phyloP scores from a whole-genome alignment of 1,284 basidiomycete species.

The Vanrija sp. region DNA sequence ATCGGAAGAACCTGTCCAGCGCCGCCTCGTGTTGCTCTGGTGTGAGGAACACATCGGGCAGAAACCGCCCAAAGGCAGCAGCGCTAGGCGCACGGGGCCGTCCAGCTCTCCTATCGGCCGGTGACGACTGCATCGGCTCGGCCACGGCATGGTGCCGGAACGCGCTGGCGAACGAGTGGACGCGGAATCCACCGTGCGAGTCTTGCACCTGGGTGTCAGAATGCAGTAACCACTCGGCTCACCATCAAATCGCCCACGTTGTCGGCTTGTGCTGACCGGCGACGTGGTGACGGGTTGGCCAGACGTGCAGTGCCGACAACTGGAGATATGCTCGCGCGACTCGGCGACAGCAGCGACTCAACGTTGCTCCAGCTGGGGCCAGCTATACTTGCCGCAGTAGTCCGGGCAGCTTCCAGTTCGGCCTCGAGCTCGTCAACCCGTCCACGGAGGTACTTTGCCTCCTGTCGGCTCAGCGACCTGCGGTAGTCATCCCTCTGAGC shows the following conservation, averaged over 20 bases:
- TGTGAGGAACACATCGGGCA: conserved; percentile 18
- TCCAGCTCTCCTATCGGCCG: too few species aligned
- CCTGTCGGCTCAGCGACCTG: conserved; percentile 24
- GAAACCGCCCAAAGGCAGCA: conserved; percentile 1
- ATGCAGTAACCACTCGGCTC: background rate
- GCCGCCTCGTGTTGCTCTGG: conserved; percentile 21
- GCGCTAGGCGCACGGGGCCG: background rate
- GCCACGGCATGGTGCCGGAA: conserved; percentile 4
- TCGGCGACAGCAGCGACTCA: background rate
- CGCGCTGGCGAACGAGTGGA: conserved; percentile 14
- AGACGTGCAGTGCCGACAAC: too few species aligned
- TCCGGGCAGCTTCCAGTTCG: background rate
- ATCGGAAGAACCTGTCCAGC: conserved; percentile 31
- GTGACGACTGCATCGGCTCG: background rate
- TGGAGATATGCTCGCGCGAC: too few species aligned
- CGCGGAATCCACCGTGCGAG: conserved; percentile 11
- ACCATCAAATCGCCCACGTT: conserved; percentile 7
- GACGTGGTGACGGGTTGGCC: too few species aligned
- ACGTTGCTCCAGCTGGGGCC: background rate
- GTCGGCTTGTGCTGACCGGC: background rate
- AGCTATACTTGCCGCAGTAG: too few species aligned
- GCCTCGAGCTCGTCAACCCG: conserved; percentile 26
- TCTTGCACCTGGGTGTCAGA: conserved; percentile 17
- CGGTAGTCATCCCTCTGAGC: conserved; percentile 27
- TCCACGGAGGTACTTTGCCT: conserved; percentile 25